These are phyloP conservation scores for Scleromitrula shiraiana DNA, from an alignment of 2,329 filamentous ascomycete genomes.

Conservation along the genomic window DNA sequence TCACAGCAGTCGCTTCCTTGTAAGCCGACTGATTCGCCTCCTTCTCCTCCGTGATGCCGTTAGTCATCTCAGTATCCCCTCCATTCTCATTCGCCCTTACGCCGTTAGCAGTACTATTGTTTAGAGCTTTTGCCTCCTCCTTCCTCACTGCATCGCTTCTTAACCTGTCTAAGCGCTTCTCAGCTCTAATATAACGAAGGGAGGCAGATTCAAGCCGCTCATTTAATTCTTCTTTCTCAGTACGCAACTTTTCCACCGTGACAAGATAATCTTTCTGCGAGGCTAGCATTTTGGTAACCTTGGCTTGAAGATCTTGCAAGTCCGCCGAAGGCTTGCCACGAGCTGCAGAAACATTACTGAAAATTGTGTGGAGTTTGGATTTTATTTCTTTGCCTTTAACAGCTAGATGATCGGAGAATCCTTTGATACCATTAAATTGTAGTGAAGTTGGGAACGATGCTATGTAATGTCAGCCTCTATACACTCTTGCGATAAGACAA, in stretches of 20 bases:
- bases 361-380: slow-evolving; percentile 62
- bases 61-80: slow-evolving; percentile 33
- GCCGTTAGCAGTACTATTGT: slow-evolving; percentile 35
- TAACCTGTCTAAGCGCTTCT: slow-evolving; percentile 85
- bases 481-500: not conserved
- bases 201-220: slow-evolving; percentile 84
- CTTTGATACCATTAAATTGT: slow-evolving; percentile 53
- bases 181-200: slow-evolving; percentile 85
- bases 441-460: slow-evolving; percentile 51
- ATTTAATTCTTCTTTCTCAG: slow-evolving; percentile 77
- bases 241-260: slow-evolving; percentile 65
- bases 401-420: slow-evolving; percentile 77
- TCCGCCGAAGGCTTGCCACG: slow-evolving; percentile 56
- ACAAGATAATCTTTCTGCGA: slow-evolving; percentile 74
- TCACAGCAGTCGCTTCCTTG: slow-evolving; percentile 67
- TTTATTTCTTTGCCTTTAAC: slow-evolving; percentile 71
- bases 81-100: slow-evolving; percentile 38
- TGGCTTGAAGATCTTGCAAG: slow-evolving; percentile 62
- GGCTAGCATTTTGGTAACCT: slow-evolving; percentile 67
- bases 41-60: slow-evolving; percentile 46
- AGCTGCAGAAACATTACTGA: slow-evolving; percentile 45
- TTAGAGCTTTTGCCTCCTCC: slow-evolving; percentile 79
- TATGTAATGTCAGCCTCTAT: slow-evolving; percentile 29
- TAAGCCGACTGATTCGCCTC: slow-evolving; percentile 68
- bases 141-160: slow-evolving; percentile 88